Conservation (phyloP, 164 flowering plant species). For the Vitis rupestris region DNA sequence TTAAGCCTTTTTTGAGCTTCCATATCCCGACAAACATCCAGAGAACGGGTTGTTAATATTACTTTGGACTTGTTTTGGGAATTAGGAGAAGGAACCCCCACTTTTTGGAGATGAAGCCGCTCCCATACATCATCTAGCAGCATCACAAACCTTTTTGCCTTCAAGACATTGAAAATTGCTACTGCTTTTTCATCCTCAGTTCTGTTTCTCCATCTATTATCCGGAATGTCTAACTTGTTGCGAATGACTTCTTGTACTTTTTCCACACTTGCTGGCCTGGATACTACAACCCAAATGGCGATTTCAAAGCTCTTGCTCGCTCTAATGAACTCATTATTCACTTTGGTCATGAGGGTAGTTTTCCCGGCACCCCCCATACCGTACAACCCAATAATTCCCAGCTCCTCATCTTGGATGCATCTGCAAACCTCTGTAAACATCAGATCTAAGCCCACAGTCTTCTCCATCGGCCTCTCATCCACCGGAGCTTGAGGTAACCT, state of each 20-base stretch:
- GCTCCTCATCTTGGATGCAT: too few relatives aligned
- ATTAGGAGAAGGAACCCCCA: constrained; percentile 5
- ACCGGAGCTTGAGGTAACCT: not conserved
- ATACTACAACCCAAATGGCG: constrained; percentile 14
- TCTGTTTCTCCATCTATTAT: not conserved
- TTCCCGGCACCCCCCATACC: constrained; percentile 22
- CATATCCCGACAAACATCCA: constrained; percentile 10
- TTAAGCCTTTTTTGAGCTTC: constrained; percentile 2
- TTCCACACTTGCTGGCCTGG: not conserved
- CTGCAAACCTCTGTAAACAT: too few relatives aligned
- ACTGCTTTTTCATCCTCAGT: not conserved
- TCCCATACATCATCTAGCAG: constrained; percentile 19
- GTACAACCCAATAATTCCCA: not conserved
- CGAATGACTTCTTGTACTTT: constrained; percentile 11
- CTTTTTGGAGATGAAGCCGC: not conserved
- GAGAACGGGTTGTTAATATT: constrained; percentile 10
- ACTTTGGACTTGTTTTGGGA: constrained; percentile 6
- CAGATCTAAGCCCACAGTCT: too few relatives aligned
- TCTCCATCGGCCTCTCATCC: too few relatives aligned
- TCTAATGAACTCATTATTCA: not conserved
- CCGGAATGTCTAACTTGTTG: not conserved
- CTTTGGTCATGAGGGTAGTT: constrained; percentile 15
- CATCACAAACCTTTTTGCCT: constrained; percentile 8
- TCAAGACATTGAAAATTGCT: not conserved
- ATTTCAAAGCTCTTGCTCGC: not conserved